phyloP scores from a whole-genome alignment of 139 green algal species.

The Chlorella sp. region DNA sequence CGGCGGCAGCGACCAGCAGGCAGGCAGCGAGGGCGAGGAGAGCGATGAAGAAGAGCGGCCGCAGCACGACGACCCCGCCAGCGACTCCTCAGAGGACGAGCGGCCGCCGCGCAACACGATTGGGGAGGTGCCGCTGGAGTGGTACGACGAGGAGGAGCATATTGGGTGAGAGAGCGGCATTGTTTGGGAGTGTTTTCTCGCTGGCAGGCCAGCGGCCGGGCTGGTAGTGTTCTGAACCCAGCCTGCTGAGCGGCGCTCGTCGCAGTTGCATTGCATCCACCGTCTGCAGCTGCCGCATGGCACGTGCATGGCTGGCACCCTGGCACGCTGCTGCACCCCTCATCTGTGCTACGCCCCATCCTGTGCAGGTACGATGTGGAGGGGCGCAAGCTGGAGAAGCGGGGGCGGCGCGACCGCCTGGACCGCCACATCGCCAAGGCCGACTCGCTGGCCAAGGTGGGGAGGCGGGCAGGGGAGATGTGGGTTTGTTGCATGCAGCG shows the following conservation, averaged over 20 bases:
- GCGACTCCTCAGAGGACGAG: constrained; percentile 96
- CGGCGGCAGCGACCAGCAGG: not conserved
- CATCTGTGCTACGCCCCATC: no score
- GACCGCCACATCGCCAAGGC: constrained; percentile 77
- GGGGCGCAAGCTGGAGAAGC: constrained; percentile 71
- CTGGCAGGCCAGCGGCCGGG: no score
- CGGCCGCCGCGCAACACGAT: constrained; percentile 87
- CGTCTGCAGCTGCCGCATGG: not conserved
- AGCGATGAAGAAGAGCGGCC: not conserved
- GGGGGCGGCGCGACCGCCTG: constrained; percentile 68
- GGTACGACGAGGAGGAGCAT: constrained; percentile 97
- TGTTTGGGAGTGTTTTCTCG: no score
- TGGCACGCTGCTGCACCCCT: not conserved
- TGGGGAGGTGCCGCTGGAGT: constrained; percentile 89
- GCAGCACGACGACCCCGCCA: constrained; percentile 48
- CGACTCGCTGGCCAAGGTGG: constrained; percentile 48
- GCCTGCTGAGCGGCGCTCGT: no score
- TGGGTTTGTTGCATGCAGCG: no score
- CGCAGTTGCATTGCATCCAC: not conserved
- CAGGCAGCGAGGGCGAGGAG: constrained; percentile 16
- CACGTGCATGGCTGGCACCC: not conserved
- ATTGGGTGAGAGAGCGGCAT: constrained; percentile 79
- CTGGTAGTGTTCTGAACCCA: no score
- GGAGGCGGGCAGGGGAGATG: not conserved
- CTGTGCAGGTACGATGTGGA: constrained; percentile 81